These are phyloP conservation scores for Neurospora cerealis DNA, from an alignment of 495 filamentous ascomycete genomes.

Conservation along the genomic window DNA sequence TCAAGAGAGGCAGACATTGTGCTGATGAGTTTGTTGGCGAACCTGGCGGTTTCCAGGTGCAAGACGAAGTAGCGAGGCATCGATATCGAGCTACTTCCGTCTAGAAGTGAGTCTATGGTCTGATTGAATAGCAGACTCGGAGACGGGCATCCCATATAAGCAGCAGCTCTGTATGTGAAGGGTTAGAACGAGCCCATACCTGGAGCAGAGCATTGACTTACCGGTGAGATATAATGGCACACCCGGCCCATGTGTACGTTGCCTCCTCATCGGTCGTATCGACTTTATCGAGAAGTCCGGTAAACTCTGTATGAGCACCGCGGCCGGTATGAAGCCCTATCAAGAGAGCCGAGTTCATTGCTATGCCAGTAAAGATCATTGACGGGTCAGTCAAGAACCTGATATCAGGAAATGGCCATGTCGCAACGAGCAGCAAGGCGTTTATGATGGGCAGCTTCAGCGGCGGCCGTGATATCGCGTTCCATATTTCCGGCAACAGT, in stretches of 20 bases:
- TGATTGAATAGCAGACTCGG: conserved; percentile 31
- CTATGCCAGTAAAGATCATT: conserved; percentile 28
- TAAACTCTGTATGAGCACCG: conserved; percentile 32
- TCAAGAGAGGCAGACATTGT: conserved; percentile 32
- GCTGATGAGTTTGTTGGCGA: conserved; percentile 28
- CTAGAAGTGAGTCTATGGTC: conserved; percentile 29
- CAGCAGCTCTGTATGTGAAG: conserved; percentile 16
- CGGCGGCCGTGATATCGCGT: conserved; percentile 23
- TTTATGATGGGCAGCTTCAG: conserved; percentile 31
- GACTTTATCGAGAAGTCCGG: conserved; percentile 18
- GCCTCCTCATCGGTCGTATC: conserved; percentile 34
- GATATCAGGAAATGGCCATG: conserved; percentile 32
- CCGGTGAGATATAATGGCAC: conserved; percentile 34
- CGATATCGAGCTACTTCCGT: conserved; percentile 24
- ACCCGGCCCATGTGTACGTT: conserved; percentile 34
- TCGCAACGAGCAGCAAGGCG: conserved; percentile 30
- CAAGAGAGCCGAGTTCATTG: conserved; percentile 29
- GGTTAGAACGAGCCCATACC: background rate
- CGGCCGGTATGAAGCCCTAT: conserved; percentile 33
- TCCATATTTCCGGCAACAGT: conserved; percentile 28
- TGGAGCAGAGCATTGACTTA: conserved; percentile 1
- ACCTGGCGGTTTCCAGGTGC: conserved; percentile 32
- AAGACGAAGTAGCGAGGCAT: conserved; percentile 30
- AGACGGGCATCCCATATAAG: conserved; percentile 30
- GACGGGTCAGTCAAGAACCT: conserved; percentile 35